Percentiles rank a stretch among this genome's conserved stretches.
Evolutionary conservation across 306 rosid genomes (phyloP).

Genomic region (Casuarina glauca): DNA sequence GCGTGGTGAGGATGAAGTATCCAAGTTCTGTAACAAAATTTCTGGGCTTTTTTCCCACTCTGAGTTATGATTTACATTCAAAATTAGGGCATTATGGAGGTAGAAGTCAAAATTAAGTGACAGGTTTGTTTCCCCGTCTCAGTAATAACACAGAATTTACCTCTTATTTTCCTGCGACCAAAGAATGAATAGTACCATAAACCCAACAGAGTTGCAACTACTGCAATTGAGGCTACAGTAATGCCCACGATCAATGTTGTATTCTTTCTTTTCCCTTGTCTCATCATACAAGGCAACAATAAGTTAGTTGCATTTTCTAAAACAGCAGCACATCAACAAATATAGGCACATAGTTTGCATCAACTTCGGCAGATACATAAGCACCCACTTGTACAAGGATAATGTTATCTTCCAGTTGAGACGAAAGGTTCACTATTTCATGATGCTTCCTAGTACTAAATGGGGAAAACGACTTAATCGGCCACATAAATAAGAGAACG

Average conservation of each 20-base stretch:
- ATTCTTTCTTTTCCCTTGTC: neutral
- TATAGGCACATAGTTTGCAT: neutral
- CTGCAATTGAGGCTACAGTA: constrained; percentile 15
- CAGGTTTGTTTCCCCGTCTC: no score
- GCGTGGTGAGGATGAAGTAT: neutral
- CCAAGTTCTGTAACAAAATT: neutral
- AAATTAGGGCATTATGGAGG: neutral
- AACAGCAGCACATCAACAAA: neutral
- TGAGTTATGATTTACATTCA: neutral
- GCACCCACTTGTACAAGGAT: neutral
- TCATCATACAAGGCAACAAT: neutral
- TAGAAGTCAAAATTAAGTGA: neutral
- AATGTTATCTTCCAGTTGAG: neutral
- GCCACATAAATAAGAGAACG: neutral
- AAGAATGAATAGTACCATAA: constrained; percentile 6
- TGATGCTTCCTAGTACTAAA: neutral
- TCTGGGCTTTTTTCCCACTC: neutral
- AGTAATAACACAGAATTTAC: neutral
- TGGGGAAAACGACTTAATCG: neutral
- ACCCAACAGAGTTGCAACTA: constrained; percentile 12
- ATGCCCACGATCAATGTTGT: constrained; percentile 13
- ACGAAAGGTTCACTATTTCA: neutral
- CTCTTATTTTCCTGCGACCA: constrained; percentile 6
- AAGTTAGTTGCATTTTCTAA: neutral
- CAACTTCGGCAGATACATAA: neutral